Percentiles rank a stretch among this genome's conserved stretches.
These are phyloP conservation scores for Begonia fuchsioides DNA, from an alignment of 306 rosid genomes.

Conservation along the genomic window DNA sequence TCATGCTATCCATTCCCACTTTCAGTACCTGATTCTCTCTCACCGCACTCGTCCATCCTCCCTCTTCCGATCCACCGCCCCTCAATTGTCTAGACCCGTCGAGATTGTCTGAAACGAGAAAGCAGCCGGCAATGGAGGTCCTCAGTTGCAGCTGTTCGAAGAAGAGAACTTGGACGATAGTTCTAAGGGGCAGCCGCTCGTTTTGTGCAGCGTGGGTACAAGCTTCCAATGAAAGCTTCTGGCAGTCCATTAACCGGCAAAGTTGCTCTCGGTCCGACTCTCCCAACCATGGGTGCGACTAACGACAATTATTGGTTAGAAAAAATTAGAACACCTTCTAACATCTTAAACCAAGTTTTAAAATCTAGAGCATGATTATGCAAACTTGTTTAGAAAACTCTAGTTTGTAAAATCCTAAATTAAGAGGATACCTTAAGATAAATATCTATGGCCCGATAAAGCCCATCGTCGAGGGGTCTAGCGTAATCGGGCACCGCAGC, in stretches of 20 bases:
- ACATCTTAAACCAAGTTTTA: too few species aligned
- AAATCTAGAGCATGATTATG: too few species aligned
- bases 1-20: slow-evolving; percentile 97
- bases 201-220: slow-evolving; percentile 98
- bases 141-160: slow-evolving; percentile 99
- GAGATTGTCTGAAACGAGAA: slow-evolving; percentile 81
- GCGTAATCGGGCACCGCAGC: slow-evolving; percentile 95
- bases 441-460: slow-evolving; percentile 89
- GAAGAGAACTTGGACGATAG: slow-evolving; percentile 87
- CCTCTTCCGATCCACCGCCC: slow-evolving; percentile 56
- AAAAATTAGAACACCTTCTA: not conserved
- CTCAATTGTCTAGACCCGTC: slow-evolving; percentile 77
- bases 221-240: slow-evolving; percentile 97
- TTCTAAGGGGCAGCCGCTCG: slow-evolving; percentile 88
- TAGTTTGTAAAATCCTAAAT: not conserved
- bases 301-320: slow-evolving; percentile 10
- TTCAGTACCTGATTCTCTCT: slow-evolving; percentile 93
- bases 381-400: too few species aligned
- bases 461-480: slow-evolving; percentile 93
- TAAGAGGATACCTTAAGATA: slow-evolving; percentile 61
- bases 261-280: slow-evolving; percentile 89
- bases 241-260: slow-evolving; percentile 93
- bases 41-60: slow-evolving; percentile 90
- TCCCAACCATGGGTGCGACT: slow-evolving; percentile 99
- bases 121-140: slow-evolving; percentile 86